phyloP scores from a whole-genome alignment of 2,329 filamentous ascomycete species.

The Blastomyces parvus region DNA sequence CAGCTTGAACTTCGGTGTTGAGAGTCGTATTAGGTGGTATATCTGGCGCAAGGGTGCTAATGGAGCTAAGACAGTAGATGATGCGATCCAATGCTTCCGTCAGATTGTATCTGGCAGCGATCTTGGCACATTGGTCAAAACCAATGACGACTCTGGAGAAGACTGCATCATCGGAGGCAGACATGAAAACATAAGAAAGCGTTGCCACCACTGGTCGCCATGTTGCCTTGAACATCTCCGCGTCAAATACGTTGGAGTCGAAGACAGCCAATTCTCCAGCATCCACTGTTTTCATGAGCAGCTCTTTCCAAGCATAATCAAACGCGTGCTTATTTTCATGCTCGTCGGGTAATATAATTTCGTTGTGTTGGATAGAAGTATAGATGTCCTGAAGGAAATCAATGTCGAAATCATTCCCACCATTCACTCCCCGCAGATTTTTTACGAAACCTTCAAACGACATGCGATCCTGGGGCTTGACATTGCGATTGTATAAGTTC shows the following conservation, averaged over 20 bases:
- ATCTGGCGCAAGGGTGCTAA: slow-evolving; percentile 75
- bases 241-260: slow-evolving; percentile 89
- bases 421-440: slow-evolving; percentile 86
- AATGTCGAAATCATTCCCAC: slow-evolving; percentile 68
- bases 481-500: slow-evolving; percentile 89
- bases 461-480: slow-evolving; percentile 71
- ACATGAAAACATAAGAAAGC: slow-evolving; percentile 97
- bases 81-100: slow-evolving; percentile 88
- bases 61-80: slow-evolving; percentile 77
- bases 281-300: slow-evolving; percentile 72
- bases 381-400: slow-evolving; percentile 82
- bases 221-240: slow-evolving; percentile 92
- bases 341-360: slow-evolving; percentile 95
- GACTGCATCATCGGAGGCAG: slow-evolving; percentile 89
- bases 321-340: slow-evolving; percentile 96
- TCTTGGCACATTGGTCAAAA: slow-evolving; percentile 91
- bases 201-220: slow-evolving; percentile 95
- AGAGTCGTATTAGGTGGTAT: slow-evolving; percentile 69
- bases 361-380: slow-evolving; percentile 80
- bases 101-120: slow-evolving; percentile 74
- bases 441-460: slow-evolving; percentile 68
- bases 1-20: slow-evolving; percentile 91
- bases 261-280: slow-evolving; percentile 66
- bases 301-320: slow-evolving; percentile 94
- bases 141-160: slow-evolving; percentile 88